Percentiles rank a stretch among this genome's conserved stretches.
Evolutionary conservation across 2,329 filamentous ascomycete genomes (phyloP).

Genomic region (Aspergillus sp.): DNA sequence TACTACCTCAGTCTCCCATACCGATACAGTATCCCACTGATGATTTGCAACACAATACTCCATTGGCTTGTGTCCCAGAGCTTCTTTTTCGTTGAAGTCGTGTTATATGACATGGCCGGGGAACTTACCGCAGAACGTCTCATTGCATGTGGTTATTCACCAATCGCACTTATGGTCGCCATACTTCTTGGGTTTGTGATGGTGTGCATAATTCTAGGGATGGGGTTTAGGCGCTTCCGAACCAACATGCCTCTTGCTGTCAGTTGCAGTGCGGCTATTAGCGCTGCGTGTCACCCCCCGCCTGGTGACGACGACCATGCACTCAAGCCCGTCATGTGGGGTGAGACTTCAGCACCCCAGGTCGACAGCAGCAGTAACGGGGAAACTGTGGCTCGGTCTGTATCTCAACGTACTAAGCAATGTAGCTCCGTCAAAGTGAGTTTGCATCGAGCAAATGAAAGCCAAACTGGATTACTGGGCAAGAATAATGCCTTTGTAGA

Average conservation of each 20-base stretch:
- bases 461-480: background rate
- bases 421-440: background rate
- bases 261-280: slow-evolving; percentile 6
- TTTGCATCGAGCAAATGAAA: background rate
- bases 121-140: background rate
- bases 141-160: background rate
- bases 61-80: slow-evolving; percentile 45
- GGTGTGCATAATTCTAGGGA: background rate
- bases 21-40: slow-evolving; percentile 35
- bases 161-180: background rate
- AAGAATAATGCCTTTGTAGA: background rate
- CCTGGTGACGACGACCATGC: background rate
- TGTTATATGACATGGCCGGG: slow-evolving; percentile 19
- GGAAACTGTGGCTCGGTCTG: background rate
- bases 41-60: slow-evolving; percentile 26
- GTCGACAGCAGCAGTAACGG: no score
- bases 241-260: slow-evolving; percentile 4
- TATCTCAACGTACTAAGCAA: background rate
- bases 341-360: slow-evolving; percentile 6
- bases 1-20: slow-evolving; percentile 42
- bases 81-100: slow-evolving; percentile 28
- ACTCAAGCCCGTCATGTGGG: slow-evolving; percentile 4
- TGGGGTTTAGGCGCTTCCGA: background rate
- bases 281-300: slow-evolving; percentile 8
- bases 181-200: background rate